Percentiles rank a stretch among this genome's conserved stretches.
These are phyloP conservation scores for Onygena corvina DNA, from an alignment of 2,329 filamentous ascomycete species.

Conservation along the genomic window DNA sequence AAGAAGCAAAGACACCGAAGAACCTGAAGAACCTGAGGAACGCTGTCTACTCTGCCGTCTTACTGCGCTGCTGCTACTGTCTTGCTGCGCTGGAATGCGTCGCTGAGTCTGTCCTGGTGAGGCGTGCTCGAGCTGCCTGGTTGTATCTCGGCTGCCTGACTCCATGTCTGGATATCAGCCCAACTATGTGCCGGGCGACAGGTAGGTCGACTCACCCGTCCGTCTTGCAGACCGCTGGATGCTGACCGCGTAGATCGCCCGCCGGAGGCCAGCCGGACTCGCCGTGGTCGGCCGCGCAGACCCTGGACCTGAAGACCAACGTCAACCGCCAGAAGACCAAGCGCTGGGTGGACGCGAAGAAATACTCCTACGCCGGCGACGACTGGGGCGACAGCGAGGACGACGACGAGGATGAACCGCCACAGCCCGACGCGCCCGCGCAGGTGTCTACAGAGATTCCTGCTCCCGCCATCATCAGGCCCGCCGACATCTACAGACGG, in stretches of 20 bases:
- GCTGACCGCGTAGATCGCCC: neutral
- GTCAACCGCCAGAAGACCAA: slow-evolving; percentile 80
- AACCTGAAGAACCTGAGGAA: no score
- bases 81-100: no score
- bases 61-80: no score
- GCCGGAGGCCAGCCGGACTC: slow-evolving; percentile 3
- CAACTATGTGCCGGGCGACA: slow-evolving; percentile 7
- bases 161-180: slow-evolving; percentile 12
- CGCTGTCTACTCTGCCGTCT: no score
- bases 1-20: no score
- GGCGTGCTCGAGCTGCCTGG: no score
- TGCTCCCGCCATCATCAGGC: slow-evolving; percentile 52
- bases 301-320: slow-evolving; percentile 57
- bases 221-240: neutral
- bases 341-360: slow-evolving; percentile 89
- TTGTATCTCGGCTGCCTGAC: no score
- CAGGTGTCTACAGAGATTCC: slow-evolving; percentile 24
- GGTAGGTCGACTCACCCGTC: slow-evolving; percentile 3
- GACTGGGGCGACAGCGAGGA: slow-evolving; percentile 68
- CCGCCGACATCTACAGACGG: slow-evolving; percentile 65
- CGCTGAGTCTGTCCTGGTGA: no score
- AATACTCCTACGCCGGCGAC: slow-evolving; percentile 77
- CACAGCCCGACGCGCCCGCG: slow-evolving; percentile 16
- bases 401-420: slow-evolving; percentile 40
- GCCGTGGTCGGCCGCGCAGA: neutral